Base-by-base conservation (phyloP, 768 basidiomycete species). In the Atractiella rhizophila region DNA sequence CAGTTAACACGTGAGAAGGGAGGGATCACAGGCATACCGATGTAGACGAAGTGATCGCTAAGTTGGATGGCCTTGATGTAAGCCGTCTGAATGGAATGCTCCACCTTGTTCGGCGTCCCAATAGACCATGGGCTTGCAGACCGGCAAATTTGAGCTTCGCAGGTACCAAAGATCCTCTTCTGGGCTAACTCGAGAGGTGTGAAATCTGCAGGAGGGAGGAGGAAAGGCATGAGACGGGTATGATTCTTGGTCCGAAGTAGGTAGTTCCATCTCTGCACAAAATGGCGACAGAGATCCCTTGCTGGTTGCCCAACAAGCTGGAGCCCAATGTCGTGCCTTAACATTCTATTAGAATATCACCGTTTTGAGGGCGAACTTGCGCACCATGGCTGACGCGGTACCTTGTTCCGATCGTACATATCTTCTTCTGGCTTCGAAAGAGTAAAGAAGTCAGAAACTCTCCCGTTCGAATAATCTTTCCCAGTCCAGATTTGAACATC, bases 291-390 rank as follows among this genome's bases (percentile, higher is more conserved):
- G 10, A 96, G 60, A 59, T 98, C 91, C 19, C 88, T 68, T 16
- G 86, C 83, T 35, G 91, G 91, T 55, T 88, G 85, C 3, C 91
- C 91, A 21, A 94, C 77, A 30, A 96, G 73, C 58, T 98, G 91
- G 64, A 94, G 66, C 0, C 73, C 81, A 28, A 96, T 81, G 56
- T 98, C 91, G 56, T 98, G 91, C 85, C 85, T 86, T 42, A 48
- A 7, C 36, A 25, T 20, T 28, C 27, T 2, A 27, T 8, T 10
- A 29, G n/a, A 28, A 1, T 21, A 10, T 12, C 4, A 28, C 25
- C 31, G n/a, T 25, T 4, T 10, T 4, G 27, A 5, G n/a, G 28
- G 3, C 1, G 34, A 25, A 54, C 70, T 44, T 34, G 46, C 44
- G 36, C 53, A 85, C 86, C 88, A 98, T 23, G 91, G 85, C 85